phyloP scores from a whole-genome alignment of 306 rosid genomes.

The Astragalus glycyphyllos region DNA sequence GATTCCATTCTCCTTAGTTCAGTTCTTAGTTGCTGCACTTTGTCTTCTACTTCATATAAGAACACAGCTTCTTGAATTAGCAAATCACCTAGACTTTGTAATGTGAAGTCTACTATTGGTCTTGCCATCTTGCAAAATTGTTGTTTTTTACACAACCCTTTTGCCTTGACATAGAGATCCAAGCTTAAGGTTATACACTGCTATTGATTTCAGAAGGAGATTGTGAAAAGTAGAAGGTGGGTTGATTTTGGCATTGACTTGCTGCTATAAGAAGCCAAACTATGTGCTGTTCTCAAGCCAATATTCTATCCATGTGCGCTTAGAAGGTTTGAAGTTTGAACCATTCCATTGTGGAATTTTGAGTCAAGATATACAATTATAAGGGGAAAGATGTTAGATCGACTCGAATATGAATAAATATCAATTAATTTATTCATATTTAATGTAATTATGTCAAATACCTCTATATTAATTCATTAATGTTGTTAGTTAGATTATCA shows the following conservation, averaged over 20 bases:
- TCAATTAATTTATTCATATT: too few relatives aligned
- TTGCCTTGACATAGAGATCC: slow-evolving; percentile 20
- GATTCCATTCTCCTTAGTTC: slow-evolving; percentile 50
- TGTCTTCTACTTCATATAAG: slow-evolving; percentile 42
- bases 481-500: too few relatives aligned
- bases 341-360: slow-evolving; percentile 7
- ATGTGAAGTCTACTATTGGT: slow-evolving; percentile 48
- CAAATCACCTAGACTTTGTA: slow-evolving; percentile 44
- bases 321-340: neutral
- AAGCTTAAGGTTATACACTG: slow-evolving; percentile 17
- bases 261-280: neutral
- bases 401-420: too few relatives aligned
- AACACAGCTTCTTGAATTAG: slow-evolving; percentile 50
- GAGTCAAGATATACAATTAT: neutral
- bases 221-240: neutral
- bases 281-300: neutral
- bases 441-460: too few relatives aligned
- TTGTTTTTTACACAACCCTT: slow-evolving; percentile 24
- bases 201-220: slow-evolving; percentile 13
- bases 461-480: too few relatives aligned
- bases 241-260: slow-evolving; percentile 41
- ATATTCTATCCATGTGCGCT: neutral
- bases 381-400: too few relatives aligned
- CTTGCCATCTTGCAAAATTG: slow-evolving; percentile 46
- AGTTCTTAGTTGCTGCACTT: slow-evolving; percentile 47